A percentile compares a stretch with the other conserved stretches of the same genome.
phyloP scores from a whole-genome alignment of 202 grass and related monocot genomes.

The Carex arenaria region DNA sequence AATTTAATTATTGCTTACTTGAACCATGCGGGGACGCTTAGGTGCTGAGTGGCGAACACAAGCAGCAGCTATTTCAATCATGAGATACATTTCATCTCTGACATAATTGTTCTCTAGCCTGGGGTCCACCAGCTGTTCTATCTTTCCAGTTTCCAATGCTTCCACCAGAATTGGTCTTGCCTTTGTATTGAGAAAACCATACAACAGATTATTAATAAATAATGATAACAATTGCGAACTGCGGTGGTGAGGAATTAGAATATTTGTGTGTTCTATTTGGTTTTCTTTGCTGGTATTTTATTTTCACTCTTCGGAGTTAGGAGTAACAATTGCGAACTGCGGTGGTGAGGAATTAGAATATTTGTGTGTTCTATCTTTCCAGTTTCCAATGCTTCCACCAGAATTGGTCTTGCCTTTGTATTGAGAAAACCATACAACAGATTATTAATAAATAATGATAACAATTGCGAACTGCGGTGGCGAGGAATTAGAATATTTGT shows the following conservation, averaged over 20 bases:
- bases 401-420: slow-evolving; percentile 40
- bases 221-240: neutral
- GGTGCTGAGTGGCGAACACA: slow-evolving; percentile 54
- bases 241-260: neutral
- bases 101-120: slow-evolving; percentile 33
- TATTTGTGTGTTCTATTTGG: neutral
- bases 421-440: neutral
- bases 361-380: slow-evolving; percentile 29
- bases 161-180: slow-evolving; percentile 39
- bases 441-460: neutral
- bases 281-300: neutral
- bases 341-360: no score
- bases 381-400: slow-evolving; percentile 32
- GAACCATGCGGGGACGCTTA: slow-evolving; percentile 52
- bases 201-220: neutral
- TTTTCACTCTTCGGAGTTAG: neutral
- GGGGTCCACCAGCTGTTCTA: slow-evolving; percentile 33
- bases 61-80: slow-evolving; percentile 53
- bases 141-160: slow-evolving; percentile 35
- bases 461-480: neutral
- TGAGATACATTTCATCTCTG: slow-evolving; percentile 33
- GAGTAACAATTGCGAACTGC: no score
- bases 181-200: neutral
- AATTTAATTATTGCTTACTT: neutral
- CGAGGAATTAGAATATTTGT: neutral